These are phyloP conservation scores for Populus nigra DNA, from an alignment of 345 rosid species.

Conservation along the genomic window DNA sequence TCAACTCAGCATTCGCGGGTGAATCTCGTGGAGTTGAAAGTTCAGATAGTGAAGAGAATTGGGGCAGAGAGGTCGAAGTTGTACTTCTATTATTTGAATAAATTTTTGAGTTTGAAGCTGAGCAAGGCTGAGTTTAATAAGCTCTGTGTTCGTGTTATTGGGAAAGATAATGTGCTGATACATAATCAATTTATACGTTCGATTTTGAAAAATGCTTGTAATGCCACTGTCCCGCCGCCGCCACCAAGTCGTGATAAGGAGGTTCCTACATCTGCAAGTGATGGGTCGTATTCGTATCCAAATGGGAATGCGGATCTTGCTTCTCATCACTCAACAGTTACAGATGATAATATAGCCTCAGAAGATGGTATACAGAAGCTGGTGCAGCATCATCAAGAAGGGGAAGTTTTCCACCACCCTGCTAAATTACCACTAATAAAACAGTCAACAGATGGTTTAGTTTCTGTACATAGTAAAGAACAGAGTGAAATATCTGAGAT, in stretches of 20 bases:
- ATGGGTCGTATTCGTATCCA: constrained; percentile 14
- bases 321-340: constrained; percentile 14
- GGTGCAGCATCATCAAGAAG: constrained; percentile 42
- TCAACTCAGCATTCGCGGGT: constrained; percentile 19
- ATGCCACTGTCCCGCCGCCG: constrained; percentile 32
- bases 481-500: constrained; percentile 17
- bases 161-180: constrained; percentile 38
- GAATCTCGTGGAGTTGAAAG: constrained; percentile 32
- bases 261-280: constrained; percentile 11
- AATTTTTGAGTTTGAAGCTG: constrained; percentile 35
- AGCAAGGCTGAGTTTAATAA: constrained; percentile 38
- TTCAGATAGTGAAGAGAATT: constrained; percentile 36
- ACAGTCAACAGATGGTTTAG: constrained; percentile 15
- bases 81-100: constrained; percentile 37
- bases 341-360: constrained; percentile 11
- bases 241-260: constrained; percentile 9
- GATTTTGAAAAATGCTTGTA: constrained; percentile 44
- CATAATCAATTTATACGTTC: constrained; percentile 45
- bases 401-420: constrained; percentile 11
- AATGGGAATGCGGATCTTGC: constrained; percentile 31
- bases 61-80: constrained; percentile 36
- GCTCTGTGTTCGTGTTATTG: constrained; percentile 33
- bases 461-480: constrained; percentile 22
- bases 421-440: not conserved
- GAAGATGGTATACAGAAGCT: constrained; percentile 13